Evolutionary conservation across 148 eudicot species (phyloP).

Genomic region (Diospyros lotus): DNA sequence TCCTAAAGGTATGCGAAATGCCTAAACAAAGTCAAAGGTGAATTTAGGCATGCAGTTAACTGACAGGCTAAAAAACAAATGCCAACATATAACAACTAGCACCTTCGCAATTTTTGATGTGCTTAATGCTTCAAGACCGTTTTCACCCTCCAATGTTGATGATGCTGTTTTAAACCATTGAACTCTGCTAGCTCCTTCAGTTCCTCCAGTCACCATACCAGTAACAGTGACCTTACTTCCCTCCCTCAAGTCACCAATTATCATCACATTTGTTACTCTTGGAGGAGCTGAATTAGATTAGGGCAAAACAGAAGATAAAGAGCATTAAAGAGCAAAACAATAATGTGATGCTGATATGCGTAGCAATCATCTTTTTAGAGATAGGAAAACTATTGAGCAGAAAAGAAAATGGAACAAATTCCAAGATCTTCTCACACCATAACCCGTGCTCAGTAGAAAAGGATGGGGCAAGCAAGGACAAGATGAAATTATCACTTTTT

Average conservation of each 20-base stretch:
- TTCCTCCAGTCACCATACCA: conserved; percentile 88
- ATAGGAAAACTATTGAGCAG: too few relatives aligned
- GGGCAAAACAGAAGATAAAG: conserved; percentile 1
- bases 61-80: conserved; percentile 1
- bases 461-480: too few relatives aligned
- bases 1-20: conserved; percentile 87
- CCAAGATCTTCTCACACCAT: too few relatives aligned
- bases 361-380: too few relatives aligned
- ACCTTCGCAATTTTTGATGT: conserved; percentile 94
- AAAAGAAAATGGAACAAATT: too few relatives aligned
- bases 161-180: conserved; percentile 90
- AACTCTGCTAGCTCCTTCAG: conserved; percentile 96
- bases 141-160: conserved; percentile 53
- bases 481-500: too few relatives aligned
- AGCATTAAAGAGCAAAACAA: neutral
- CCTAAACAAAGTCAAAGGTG: conserved; percentile 39
- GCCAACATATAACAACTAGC: conserved; percentile 9
- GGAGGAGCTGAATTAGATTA: conserved; percentile 72
- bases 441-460: too few relatives aligned
- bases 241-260: conserved; percentile 81
- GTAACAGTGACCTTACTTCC: conserved; percentile 89
- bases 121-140: conserved; percentile 72
- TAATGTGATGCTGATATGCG: neutral
- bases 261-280: conserved; percentile 64
- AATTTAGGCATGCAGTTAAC: conserved; percentile 7